These are phyloP conservation scores for Trichoderma citrinoviride DNA, from an alignment of 2,329 filamentous ascomycete genomes.

Conservation along the genomic window DNA sequence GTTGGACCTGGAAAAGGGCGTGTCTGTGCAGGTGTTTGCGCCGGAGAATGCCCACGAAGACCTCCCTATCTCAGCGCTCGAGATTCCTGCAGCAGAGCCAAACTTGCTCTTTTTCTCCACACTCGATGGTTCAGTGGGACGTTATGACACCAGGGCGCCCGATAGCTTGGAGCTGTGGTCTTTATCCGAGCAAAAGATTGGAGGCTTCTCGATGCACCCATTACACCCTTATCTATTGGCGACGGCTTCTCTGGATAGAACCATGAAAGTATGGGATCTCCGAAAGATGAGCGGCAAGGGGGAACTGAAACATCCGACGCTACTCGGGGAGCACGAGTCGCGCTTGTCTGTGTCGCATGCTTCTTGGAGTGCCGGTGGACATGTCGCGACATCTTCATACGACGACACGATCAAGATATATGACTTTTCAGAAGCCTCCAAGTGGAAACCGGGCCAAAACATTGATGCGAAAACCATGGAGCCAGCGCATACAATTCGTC, in stretches of 20 bases:
- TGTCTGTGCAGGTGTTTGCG: conserved; percentile 78
- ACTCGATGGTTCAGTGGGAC: conserved; percentile 74
- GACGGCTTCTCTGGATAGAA: conserved; percentile 86
- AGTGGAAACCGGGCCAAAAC: conserved; percentile 58
- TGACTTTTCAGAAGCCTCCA: conserved; percentile 62
- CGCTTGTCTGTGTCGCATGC: conserved; percentile 88
- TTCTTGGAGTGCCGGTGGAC: conserved; percentile 79
- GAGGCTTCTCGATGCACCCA: conserved; percentile 85
- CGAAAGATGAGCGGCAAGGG: conserved; percentile 69
- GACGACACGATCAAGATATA: conserved; percentile 96
- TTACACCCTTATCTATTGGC: conserved; percentile 76
- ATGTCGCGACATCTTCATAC: conserved; percentile 88
- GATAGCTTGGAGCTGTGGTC: conserved; percentile 64
- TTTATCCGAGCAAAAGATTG: conserved; percentile 89
- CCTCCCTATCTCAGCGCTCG: conserved; percentile 77
- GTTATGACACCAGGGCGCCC: conserved; percentile 70
- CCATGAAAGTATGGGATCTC: conserved; percentile 88
- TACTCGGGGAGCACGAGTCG: conserved; percentile 79
- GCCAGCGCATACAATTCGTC: conserved; percentile 66
- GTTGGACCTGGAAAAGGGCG: conserved; percentile 76
- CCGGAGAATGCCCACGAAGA: conserved; percentile 68
- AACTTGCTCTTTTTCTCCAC: conserved; percentile 85
- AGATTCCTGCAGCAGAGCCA: conserved; percentile 68
- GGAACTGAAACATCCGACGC: conserved; percentile 58
- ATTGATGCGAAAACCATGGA: conserved; percentile 63